Conservation (phyloP, 768 basidiomycete genomes). For the Suillus cothurnatus region DNA sequence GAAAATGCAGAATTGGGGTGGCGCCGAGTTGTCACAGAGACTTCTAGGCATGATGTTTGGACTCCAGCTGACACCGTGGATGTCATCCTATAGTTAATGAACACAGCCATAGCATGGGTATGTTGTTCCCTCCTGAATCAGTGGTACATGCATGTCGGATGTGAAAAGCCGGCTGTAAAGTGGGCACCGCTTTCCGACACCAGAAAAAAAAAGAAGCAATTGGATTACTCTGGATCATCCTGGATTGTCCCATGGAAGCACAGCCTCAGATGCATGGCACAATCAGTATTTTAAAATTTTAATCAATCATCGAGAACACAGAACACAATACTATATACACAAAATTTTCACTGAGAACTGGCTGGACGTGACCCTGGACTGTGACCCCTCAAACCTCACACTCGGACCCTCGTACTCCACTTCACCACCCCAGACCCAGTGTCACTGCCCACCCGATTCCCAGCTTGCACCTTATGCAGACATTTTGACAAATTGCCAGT, state of each 20-base stretch:
- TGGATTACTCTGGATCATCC: not conserved
- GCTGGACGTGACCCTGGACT: not conserved
- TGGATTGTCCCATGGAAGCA: not conserved
- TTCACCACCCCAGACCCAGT: not conserved
- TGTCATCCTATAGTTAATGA: not conserved
- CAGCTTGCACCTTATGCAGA: not conserved
- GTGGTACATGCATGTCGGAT: not conserved
- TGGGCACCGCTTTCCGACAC: not conserved
- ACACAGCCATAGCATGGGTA: not conserved
- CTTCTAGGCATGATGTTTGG: not conserved
- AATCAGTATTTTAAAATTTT: not conserved
- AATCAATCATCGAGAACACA: not conserved
- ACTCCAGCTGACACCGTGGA: not conserved
- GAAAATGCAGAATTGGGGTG: conserved; percentile 1
- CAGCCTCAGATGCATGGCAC: not conserved
- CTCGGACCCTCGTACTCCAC: not conserved
- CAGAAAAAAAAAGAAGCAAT: not conserved
- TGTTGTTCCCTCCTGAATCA: not conserved
- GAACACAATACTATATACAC: not conserved
- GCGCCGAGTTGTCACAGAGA: not conserved
- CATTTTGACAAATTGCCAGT: not conserved
- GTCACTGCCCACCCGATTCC: not conserved
- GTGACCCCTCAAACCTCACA: not conserved
- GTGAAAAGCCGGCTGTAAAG: not conserved
- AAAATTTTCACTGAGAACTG: not conserved